Evolutionary conservation across 768 basidiomycete genomes (phyloP), one percentile per base, ranked within the genome.

Genomic region (Mycena belliarum): DNA sequence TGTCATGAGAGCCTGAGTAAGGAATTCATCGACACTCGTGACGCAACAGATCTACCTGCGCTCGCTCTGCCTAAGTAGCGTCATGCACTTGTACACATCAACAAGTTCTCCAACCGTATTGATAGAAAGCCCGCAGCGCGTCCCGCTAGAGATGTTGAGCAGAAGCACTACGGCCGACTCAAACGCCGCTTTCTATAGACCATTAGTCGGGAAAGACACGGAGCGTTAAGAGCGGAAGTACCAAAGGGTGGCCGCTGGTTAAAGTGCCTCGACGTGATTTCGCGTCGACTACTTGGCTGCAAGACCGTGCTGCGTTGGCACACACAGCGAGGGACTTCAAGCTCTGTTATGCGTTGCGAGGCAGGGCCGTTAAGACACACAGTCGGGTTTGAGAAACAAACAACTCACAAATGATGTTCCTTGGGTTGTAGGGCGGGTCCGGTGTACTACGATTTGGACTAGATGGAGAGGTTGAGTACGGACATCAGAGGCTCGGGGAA

Each of bases 241-340:
- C 59, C 41, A 60, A 32, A 26, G 50, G 52, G 32, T 55, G 59
- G 1, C 52, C 52, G 7, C 49, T 55, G 23, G 35, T 45, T 25
- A 60, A n/a, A 7, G 50, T 33, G 0, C 53, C 47, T 7, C 49
- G 40, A 23, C 49, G 59, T 2, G 41, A 44, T 1, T 47, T 46
- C 25, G 75, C 73, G 55, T 88, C 85, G 50, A 86, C 68, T 25
- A 91, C 75, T 49, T 86, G 86, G 23, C 78, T 77, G 47, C 80
- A 83, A 0, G 85, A 84, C 14, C 89, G 76, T 3, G 89, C 85
- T 0, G 89, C 80, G 50, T 88, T 90, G 23, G 84, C 82, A 68
- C 88, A 89, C 45, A 90, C 89, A 0, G 88, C 85, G 11, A 89
- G 76, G 0, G 87, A 41, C 10, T 38, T 2, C 26, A 49, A n/a